These are phyloP conservation scores for Gomphus bonarii DNA, from an alignment of 1,284 basidiomycete species.

Conservation along the genomic window DNA sequence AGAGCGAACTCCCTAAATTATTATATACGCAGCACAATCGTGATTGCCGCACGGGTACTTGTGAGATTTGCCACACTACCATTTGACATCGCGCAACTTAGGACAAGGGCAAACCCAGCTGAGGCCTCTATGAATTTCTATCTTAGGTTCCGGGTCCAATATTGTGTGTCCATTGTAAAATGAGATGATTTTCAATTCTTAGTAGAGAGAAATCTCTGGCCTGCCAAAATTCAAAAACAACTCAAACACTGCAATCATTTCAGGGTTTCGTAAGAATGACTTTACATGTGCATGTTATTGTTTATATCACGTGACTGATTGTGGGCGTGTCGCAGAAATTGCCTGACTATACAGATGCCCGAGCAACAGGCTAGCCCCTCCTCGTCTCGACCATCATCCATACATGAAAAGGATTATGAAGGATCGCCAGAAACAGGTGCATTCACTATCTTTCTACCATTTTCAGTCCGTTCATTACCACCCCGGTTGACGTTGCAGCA, in stretches of 20 bases:
- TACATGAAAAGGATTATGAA: neutral
- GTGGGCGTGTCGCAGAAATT: neutral
- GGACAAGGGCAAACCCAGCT: too few relatives aligned
- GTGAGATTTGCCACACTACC: too few relatives aligned
- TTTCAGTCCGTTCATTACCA: neutral
- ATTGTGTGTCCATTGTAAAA: too few relatives aligned
- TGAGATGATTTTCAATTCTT: too few relatives aligned
- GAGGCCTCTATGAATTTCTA: too few relatives aligned
- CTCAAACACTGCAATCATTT: neutral
- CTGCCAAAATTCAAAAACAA: neutral
- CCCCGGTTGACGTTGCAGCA: neutral
- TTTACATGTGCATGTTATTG: too few relatives aligned
- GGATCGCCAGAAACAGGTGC: neutral
- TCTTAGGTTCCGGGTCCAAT: too few relatives aligned
- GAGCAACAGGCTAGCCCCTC: constrained; percentile 12
- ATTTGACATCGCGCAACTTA: too few relatives aligned
- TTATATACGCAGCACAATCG: too few relatives aligned
- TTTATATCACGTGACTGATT: constrained; percentile 1
- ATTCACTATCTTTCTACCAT: neutral
- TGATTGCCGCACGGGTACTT: too few relatives aligned
- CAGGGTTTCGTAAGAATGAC: neutral
- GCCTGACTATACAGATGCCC: constrained; percentile 11
- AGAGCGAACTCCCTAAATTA: too few relatives aligned
- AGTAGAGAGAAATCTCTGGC: too few relatives aligned
- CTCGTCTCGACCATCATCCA: constrained; percentile 1